These are phyloP conservation scores for Stachybotrys echinatus DNA, from an alignment of 2,329 filamentous ascomycete genomes.

Conservation along the genomic window DNA sequence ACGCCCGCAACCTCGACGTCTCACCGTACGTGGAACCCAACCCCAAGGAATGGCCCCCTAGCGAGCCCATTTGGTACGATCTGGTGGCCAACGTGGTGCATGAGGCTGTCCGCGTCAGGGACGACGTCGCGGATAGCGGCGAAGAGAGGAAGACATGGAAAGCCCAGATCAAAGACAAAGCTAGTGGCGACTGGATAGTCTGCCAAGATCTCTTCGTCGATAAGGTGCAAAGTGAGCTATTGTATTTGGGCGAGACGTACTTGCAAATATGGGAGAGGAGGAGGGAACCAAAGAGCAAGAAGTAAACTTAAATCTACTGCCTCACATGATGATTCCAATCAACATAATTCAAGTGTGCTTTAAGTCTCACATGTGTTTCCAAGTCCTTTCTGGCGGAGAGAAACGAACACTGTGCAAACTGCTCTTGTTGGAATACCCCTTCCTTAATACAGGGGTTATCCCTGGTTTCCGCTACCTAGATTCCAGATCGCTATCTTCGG, in stretches of 20 bases:
- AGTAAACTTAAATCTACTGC: slow-evolving; percentile 25
- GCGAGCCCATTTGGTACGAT: slow-evolving; percentile 90
- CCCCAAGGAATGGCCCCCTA: slow-evolving; percentile 60
- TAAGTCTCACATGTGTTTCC: no score
- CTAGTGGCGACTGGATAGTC: slow-evolving; percentile 81
- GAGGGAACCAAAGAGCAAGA: slow-evolving; percentile 39
- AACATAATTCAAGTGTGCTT: not conserved
- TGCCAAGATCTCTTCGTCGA: slow-evolving; percentile 94
- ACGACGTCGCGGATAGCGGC: slow-evolving; percentile 83
- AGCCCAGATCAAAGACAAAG: slow-evolving; percentile 79
- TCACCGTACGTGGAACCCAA: slow-evolving; percentile 88
- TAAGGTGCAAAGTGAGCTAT: slow-evolving; percentile 77
- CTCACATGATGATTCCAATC: not conserved
- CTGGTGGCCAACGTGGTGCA: slow-evolving; percentile 92
- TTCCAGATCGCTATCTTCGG: not conserved
- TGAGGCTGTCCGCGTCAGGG: slow-evolving; percentile 70
- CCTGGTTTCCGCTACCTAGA: not conserved
- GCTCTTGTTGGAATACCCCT: no score
- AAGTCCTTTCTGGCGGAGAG: no score
- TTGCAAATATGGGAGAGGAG: slow-evolving; percentile 93
- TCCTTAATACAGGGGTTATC: no score
- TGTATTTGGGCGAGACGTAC: slow-evolving; percentile 93
- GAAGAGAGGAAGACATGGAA: slow-evolving; percentile 91
- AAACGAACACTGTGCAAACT: no score
- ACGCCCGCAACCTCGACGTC: slow-evolving; percentile 77